phyloP scores from a whole-genome alignment of 495 filamentous ascomycete species.

The Penicillium lagena region DNA sequence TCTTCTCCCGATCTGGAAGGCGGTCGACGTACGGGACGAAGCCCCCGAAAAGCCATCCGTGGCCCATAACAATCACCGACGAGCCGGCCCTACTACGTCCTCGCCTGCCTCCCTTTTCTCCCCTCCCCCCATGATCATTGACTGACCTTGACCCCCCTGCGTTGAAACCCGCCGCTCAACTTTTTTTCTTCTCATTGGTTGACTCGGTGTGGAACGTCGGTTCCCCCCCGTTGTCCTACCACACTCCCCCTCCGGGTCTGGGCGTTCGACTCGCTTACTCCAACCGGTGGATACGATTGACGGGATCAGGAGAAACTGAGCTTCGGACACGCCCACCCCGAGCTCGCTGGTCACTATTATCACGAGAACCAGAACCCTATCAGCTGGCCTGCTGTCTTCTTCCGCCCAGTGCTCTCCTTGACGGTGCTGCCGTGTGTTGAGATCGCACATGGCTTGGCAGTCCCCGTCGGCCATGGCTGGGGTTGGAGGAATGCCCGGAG shows the following conservation, averaged over 20 bases:
- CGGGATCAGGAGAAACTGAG: constrained; percentile 21
- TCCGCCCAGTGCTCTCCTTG: background rate
- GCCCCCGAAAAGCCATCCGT: constrained; percentile 14
- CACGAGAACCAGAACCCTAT: background rate
- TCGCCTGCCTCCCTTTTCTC: background rate
- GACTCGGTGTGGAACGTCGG: constrained; percentile 14
- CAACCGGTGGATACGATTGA: constrained; percentile 11
- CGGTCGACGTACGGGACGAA: constrained; percentile 6
- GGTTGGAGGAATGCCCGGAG: constrained; percentile 51
- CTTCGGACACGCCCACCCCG: constrained; percentile 4
- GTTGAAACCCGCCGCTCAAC: no score
- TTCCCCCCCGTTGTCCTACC: constrained; percentile 11
- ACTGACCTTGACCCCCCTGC: constrained; percentile 1
- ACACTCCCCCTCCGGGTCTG: constrained; percentile 2
- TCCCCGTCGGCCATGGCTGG: constrained; percentile 59
- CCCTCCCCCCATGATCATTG: constrained; percentile 8
- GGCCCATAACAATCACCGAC: constrained; percentile 15
- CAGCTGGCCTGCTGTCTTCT: background rate
- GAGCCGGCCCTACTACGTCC: constrained; percentile 10
- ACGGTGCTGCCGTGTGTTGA: background rate
- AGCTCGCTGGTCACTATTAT: background rate
- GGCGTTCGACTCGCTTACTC: constrained; percentile 13
- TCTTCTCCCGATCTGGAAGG: constrained; percentile 8
- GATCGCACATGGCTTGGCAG: constrained; percentile 52
- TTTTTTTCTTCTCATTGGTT: constrained; percentile 1